phyloP scores from a whole-genome alignment of 2,329 filamentous ascomycete species.

The Huntiella abstrusa region DNA sequence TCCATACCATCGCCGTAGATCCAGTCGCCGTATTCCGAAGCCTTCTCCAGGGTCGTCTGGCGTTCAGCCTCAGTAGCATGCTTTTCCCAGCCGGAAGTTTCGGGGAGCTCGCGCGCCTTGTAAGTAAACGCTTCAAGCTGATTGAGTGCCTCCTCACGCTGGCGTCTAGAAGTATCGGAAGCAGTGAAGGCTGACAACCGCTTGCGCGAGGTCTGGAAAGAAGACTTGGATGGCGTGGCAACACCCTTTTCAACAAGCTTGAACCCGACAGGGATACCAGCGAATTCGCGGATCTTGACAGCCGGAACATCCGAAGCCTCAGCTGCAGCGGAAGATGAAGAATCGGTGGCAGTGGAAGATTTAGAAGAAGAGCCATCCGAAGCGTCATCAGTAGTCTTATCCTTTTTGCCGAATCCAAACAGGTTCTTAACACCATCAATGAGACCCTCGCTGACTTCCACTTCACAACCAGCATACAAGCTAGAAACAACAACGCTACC shows the following conservation, averaged over 20 bases:
- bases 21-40: slow-evolving; percentile 65
- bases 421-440: slow-evolving; percentile 92
- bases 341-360: slow-evolving; percentile 14
- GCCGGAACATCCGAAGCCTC: slow-evolving; percentile 30
- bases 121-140: slow-evolving; percentile 90
- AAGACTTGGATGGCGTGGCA: slow-evolving; percentile 28
- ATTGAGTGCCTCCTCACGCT: slow-evolving; percentile 76
- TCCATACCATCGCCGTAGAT: slow-evolving; percentile 70
- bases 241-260: slow-evolving; percentile 30
- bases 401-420: slow-evolving; percentile 85
- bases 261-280: slow-evolving; percentile 33
- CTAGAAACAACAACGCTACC: slow-evolving; percentile 63
- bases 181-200: slow-evolving; percentile 68
- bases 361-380: slow-evolving; percentile 23
- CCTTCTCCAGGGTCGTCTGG: slow-evolving; percentile 44
- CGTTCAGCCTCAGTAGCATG: slow-evolving; percentile 53
- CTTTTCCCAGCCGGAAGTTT: slow-evolving; percentile 53
- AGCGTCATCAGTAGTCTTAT: slow-evolving; percentile 49
- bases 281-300: slow-evolving; percentile 40
- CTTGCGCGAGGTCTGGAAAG: slow-evolving; percentile 37
- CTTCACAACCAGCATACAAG: slow-evolving; percentile 70
- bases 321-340: slow-evolving; percentile 28
- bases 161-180: slow-evolving; percentile 59
- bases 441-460: slow-evolving; percentile 55
- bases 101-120: slow-evolving; percentile 63